These are phyloP conservation scores for Curvularia hawaiiensis DNA, from an alignment of 2,329 filamentous ascomycete genomes.

Conservation along the genomic window DNA sequence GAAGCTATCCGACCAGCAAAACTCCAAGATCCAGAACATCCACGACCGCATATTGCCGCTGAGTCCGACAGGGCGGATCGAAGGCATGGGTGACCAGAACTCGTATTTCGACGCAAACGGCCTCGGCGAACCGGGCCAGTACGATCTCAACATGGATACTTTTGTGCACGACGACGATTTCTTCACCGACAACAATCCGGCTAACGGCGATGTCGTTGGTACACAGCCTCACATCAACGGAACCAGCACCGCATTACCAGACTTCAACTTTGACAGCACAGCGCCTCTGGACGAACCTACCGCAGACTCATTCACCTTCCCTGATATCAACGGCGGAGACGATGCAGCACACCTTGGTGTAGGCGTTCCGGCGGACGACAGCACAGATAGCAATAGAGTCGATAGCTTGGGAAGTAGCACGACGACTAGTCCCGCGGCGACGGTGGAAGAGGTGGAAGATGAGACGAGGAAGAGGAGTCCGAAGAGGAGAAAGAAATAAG, in stretches of 20 bases:
- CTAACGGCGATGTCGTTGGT: constrained; percentile 8
- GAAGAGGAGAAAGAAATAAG: constrained; percentile 38
- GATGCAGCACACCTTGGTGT: neutral
- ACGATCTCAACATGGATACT: constrained; percentile 60
- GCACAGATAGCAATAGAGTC: constrained; percentile 28
- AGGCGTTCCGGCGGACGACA: neutral
- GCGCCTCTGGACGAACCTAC: constrained; percentile 13
- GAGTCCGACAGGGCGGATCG: constrained; percentile 78
- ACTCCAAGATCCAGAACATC: constrained; percentile 75
- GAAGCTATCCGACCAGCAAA: constrained; percentile 79
- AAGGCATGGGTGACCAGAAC: constrained; percentile 59
- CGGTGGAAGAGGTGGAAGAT: constrained; percentile 45
- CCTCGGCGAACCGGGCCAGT: constrained; percentile 46
- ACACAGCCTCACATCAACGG: neutral
- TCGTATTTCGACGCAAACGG: constrained; percentile 44
- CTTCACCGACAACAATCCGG: constrained; percentile 40
- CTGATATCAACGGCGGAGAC: constrained; percentile 16
- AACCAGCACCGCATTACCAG: neutral
- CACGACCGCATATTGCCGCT: constrained; percentile 76
- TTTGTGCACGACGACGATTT: constrained; percentile 63
- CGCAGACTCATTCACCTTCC: constrained; percentile 7
- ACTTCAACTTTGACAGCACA: constrained; percentile 11
- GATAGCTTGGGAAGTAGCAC: constrained; percentile 50
- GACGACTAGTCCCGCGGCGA: constrained; percentile 46
- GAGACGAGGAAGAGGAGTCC: constrained; percentile 35